Conservation (phyloP, 805 yeast genomes). For the Kockiozyma suomiensis region DNA sequence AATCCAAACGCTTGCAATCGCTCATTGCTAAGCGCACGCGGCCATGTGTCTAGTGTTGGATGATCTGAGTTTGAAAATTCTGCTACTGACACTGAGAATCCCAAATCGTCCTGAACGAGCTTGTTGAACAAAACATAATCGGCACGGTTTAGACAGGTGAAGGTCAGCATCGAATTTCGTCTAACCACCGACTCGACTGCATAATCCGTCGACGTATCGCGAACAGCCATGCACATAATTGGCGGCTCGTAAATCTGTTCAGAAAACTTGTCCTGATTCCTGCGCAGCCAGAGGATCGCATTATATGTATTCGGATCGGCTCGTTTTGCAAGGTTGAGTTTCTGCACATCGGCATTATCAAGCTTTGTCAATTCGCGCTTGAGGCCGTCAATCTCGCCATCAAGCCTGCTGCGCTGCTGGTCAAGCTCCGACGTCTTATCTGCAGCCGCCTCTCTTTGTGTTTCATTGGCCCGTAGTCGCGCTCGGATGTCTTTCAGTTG, state of each 20-base stretch:
- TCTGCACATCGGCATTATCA: constrained; percentile 2
- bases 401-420: constrained; percentile 46
- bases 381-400: neutral
- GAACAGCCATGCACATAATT: constrained; percentile 60
- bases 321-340: constrained; percentile 2
- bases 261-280: constrained; percentile 44
- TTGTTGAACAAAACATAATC: constrained; percentile 54
- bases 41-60: constrained; percentile 35
- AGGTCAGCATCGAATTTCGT: constrained; percentile 56
- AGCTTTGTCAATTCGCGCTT: constrained; percentile 10
- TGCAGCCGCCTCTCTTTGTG: neutral
- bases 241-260: constrained; percentile 72
- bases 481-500: neutral
- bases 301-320: constrained; percentile 44
- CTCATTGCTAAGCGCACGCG: constrained; percentile 36
- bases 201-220: constrained; percentile 53
- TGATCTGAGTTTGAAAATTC: constrained; percentile 38
- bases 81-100: constrained; percentile 59
- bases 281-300: constrained; percentile 51
- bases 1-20: constrained; percentile 60
- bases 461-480: neutral
- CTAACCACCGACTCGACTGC: constrained; percentile 62
- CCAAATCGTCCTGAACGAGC: constrained; percentile 47
- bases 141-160: constrained; percentile 59
- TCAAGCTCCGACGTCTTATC: neutral